Evolutionary conservation across 1,284 basidiomycete species (phyloP).

Genomic region (Wallemia hederae): DNA sequence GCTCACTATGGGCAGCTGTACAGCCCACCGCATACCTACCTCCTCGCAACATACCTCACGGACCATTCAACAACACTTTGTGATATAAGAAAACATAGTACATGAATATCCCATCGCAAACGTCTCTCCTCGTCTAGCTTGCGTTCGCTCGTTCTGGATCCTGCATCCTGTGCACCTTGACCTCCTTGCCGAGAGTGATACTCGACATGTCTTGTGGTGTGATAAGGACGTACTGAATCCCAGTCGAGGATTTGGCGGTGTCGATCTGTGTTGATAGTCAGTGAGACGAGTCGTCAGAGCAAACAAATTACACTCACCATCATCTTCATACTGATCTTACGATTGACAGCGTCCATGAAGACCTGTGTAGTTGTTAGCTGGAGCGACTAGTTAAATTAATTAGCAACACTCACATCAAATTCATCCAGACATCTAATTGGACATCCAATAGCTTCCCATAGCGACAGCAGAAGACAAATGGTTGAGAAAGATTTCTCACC

Average conservation of each 20-base stretch:
- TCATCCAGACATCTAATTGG: slow-evolving; percentile 74
- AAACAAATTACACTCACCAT: slow-evolving; percentile 27
- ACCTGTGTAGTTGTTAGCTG: slow-evolving; percentile 26
- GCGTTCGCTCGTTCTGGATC: slow-evolving; percentile 25
- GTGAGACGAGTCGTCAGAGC: slow-evolving; percentile 3
- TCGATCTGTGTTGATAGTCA: slow-evolving; percentile 31
- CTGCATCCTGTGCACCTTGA: slow-evolving; percentile 45
- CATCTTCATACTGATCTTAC: slow-evolving; percentile 69
- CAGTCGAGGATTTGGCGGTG: slow-evolving; percentile 47
- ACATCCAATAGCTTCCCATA: slow-evolving; percentile 87
- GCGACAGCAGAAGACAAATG: slow-evolving; percentile 61
- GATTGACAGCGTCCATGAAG: slow-evolving; percentile 83
- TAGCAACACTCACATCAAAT: slow-evolving; percentile 12
- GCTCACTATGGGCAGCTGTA: no score
- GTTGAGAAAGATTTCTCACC: slow-evolving; percentile 96
- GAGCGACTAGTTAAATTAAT: slow-evolving; percentile 3
- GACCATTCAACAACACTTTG: no score
- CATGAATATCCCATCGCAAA: no score
- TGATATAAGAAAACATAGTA: no score
- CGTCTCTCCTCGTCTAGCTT: no score
- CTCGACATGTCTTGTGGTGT: slow-evolving; percentile 32
- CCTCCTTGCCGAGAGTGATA: slow-evolving; percentile 26
- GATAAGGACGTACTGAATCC: slow-evolving; percentile 72
- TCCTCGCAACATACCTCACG: no score
- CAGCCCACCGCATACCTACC: no score